These are phyloP conservation scores for Gaeumannomyces sp. DNA, from an alignment of 2,329 filamentous ascomycete genomes.

Conservation along the genomic window DNA sequence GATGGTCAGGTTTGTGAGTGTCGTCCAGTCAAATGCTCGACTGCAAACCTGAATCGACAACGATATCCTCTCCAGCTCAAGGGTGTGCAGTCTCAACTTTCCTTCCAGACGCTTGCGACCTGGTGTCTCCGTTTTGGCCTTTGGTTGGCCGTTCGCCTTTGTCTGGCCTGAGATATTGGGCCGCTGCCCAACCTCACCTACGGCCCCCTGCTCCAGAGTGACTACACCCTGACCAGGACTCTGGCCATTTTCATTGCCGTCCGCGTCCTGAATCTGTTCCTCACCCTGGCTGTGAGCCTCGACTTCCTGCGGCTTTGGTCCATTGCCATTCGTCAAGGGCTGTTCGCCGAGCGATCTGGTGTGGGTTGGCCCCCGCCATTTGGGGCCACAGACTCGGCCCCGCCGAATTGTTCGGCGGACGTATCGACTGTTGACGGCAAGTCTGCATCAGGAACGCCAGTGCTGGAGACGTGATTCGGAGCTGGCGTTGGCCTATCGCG, in stretches of 20 bases:
- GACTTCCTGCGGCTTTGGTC: neutral
- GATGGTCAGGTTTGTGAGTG: slow-evolving; percentile 65
- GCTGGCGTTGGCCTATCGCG: neutral
- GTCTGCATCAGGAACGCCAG: too few species aligned
- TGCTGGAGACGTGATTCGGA: neutral
- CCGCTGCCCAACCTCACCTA: too few species aligned
- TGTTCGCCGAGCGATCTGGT: neutral
- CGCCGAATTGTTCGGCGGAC: neutral
- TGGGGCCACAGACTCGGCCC: too few species aligned
- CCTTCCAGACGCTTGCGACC: slow-evolving; percentile 40
- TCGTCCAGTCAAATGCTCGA: slow-evolving; percentile 68
- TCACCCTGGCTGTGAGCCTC: neutral
- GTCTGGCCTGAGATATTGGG: slow-evolving; percentile 6
- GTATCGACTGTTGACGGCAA: neutral
- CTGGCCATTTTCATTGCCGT: neutral
- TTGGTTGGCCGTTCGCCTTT: neutral
- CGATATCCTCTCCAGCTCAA: slow-evolving; percentile 70
- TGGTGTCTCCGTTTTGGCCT: slow-evolving; percentile 10
- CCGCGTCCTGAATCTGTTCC: neutral
- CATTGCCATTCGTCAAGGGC: neutral
- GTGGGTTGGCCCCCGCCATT: neutral
- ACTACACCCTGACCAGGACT: neutral
- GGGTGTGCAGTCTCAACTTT: slow-evolving; percentile 59
- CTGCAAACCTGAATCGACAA: slow-evolving; percentile 67
- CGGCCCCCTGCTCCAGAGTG: neutral